Evolutionary conservation across 2,329 filamentous ascomycete genomes (phyloP).

Genomic region (Pseudogymnoascus sp.): DNA sequence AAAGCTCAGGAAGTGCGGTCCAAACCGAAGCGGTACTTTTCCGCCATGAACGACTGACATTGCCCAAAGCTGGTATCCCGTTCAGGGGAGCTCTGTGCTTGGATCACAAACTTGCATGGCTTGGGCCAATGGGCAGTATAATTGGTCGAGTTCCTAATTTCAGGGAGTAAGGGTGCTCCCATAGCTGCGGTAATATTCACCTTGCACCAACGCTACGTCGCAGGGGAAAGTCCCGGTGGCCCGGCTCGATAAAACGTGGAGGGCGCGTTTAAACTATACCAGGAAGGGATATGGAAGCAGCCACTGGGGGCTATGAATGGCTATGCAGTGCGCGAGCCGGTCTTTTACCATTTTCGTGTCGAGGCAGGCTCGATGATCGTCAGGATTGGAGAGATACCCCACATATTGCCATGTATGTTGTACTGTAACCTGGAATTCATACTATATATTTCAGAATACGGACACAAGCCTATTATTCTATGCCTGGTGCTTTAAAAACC

Average conservation of each 20-base stretch:
- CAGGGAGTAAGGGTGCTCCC: neutral
- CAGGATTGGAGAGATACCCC: conserved; percentile 1
- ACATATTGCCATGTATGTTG: conserved; percentile 4
- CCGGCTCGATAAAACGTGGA: neutral
- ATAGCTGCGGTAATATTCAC: neutral
- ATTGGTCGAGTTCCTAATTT: neutral
- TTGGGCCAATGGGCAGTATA: neutral
- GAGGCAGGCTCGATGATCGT: conserved; percentile 2
- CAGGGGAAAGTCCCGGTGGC: conserved; percentile 2
- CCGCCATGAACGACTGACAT: conserved; percentile 33
- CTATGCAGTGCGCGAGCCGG: neutral
- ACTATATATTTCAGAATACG: conserved; percentile 2
- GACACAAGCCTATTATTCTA: neutral
- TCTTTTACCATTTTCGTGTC: conserved; percentile 2
- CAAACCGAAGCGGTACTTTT: conserved; percentile 65
- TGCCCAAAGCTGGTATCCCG: neutral
- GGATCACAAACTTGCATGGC: neutral
- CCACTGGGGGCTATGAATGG: neutral
- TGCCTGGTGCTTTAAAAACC: neutral
- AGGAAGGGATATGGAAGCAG: neutral
- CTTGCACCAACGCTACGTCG: conserved; percentile 1
- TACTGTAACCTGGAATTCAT: neutral
- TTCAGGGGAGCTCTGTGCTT: neutral
- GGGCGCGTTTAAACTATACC: neutral
- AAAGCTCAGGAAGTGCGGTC: conserved; percentile 59